phyloP scores from a whole-genome alignment of 202 grass and related monocot species.

The Cymbopogon flexuosus region DNA sequence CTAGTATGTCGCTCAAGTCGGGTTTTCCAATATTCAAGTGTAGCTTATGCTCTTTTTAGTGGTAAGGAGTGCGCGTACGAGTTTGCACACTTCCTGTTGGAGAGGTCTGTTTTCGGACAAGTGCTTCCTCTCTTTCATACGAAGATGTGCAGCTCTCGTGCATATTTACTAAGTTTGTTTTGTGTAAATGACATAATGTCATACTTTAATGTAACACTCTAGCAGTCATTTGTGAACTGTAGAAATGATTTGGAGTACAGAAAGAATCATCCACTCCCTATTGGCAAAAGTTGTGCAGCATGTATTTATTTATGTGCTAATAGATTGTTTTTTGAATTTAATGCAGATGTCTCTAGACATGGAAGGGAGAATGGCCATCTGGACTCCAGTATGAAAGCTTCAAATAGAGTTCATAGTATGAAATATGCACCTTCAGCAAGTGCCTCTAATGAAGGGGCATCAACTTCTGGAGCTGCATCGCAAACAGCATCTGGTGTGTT shows the following conservation, averaged over 20 bases:
- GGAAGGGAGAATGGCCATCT: conserved; percentile 75
- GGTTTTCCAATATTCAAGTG: not conserved
- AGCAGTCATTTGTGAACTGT: not conserved
- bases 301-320: conserved; percentile 10
- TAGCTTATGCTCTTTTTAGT: not conserved
- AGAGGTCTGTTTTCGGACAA: not conserved
- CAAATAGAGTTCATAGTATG: conserved; percentile 54
- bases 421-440: conserved; percentile 44
- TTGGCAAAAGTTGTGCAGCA: not conserved
- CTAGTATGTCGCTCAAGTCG: too few relatives aligned
- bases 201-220: not conserved
- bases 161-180: not conserved
- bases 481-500: conserved; percentile 96
- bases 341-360: conserved; percentile 84
- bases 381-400: conserved; percentile 59
- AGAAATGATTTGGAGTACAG: not conserved
- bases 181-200: not conserved
- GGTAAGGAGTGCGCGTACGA: not conserved
- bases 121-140: not conserved
- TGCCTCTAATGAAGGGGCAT: conserved; percentile 73
- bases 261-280: not conserved
- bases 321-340: conserved; percentile 27
- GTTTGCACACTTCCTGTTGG: not conserved
- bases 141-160: not conserved
- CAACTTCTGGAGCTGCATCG: conserved; percentile 82